A percentile compares a stretch with the other conserved stretches of the same genome.
phyloP scores from a whole-genome alignment of 2,329 filamentous ascomycete species.

The Ophiostoma perfectum region DNA sequence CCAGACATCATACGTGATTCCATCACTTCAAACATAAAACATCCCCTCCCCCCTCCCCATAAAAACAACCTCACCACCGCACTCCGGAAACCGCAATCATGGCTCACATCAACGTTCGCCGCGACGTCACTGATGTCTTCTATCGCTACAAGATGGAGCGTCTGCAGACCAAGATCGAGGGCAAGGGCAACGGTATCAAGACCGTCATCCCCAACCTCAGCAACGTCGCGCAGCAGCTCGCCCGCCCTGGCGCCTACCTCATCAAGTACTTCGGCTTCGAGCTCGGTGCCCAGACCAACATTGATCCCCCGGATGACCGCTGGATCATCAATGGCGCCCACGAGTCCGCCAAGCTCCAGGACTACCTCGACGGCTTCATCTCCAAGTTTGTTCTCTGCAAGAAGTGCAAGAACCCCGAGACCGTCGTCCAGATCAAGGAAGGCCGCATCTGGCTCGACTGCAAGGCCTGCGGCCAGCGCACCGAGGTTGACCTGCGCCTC shows the following conservation, averaged over 20 bases:
- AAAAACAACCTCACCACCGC: too few species aligned
- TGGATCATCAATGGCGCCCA: constrained; percentile 99
- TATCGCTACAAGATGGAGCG: constrained; percentile 99
- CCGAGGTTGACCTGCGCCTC: constrained; percentile 83
- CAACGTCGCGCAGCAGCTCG: constrained; percentile 86
- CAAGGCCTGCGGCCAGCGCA: constrained; percentile 95
- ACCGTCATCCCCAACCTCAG: constrained; percentile 94
- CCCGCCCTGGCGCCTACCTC: constrained; percentile 85
- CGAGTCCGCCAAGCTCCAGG: constrained; percentile 90
- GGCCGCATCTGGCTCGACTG: constrained; percentile 89
- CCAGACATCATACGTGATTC: too few species aligned
- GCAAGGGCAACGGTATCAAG: constrained; percentile 99
- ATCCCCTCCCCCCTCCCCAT: neutral
- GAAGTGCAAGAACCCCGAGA: constrained; percentile 99
- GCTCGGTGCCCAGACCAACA: constrained; percentile 96
- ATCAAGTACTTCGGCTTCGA: constrained; percentile 99
- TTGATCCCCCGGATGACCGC: constrained; percentile 92
- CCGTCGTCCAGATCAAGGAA: constrained; percentile 91
- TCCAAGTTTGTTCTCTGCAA: constrained; percentile 98
- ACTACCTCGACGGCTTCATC: constrained; percentile 98
- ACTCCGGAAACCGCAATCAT: constrained; percentile 56
- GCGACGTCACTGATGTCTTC: constrained; percentile 96
- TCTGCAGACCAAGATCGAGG: constrained; percentile 97
- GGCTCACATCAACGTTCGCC: constrained; percentile 97
- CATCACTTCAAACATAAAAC: neutral